phyloP scores from a whole-genome alignment of 1,139 yeast species.

The Groenewaldozyma sp. region DNA sequence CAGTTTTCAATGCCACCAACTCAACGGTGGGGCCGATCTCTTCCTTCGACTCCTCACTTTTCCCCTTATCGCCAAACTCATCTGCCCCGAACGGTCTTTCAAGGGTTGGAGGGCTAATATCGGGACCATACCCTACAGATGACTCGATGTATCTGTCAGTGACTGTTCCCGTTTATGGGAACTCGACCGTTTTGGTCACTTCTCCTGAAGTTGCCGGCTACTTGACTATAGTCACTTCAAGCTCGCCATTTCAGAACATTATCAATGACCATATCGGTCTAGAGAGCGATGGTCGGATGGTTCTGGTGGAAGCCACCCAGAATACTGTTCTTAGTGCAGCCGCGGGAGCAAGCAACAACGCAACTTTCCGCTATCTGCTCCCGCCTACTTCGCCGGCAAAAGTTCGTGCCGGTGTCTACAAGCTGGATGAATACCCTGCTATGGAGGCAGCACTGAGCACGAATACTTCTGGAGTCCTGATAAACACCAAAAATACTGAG shows the following conservation, averaged over 20 bases:
- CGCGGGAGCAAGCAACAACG: constrained; percentile 10
- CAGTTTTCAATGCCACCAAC: constrained; percentile 34
- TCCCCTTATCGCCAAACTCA: constrained; percentile 41
- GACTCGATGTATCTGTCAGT: constrained; percentile 37
- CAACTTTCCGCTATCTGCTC: constrained; percentile 22
- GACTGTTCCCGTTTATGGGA: constrained; percentile 63
- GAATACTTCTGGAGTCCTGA: constrained; percentile 41
- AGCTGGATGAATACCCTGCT: constrained; percentile 26
- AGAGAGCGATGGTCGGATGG: constrained; percentile 34
- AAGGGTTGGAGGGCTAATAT: constrained; percentile 19
- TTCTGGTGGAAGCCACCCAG: constrained; percentile 27
- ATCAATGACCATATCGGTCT: constrained; percentile 41
- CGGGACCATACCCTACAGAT: constrained; percentile 26
- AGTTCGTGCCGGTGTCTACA: constrained; percentile 14
- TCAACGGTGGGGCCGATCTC: constrained; percentile 11
- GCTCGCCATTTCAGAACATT: constrained; percentile 43
- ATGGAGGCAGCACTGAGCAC: constrained; percentile 34
- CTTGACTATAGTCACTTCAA: constrained; percentile 55
- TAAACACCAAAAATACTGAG: constrained; percentile 37
- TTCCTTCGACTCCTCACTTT: constrained; percentile 31
- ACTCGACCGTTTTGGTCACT: constrained; percentile 57
- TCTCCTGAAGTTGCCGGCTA: constrained; percentile 61
- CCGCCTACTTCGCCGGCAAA: constrained; percentile 22
- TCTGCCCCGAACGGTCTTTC: constrained; percentile 36
- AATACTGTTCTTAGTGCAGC: constrained; percentile 11